These are phyloP conservation scores for Diplogelasinospora grovesii DNA, from an alignment of 495 filamentous ascomycete genomes.

Conservation along the genomic window DNA sequence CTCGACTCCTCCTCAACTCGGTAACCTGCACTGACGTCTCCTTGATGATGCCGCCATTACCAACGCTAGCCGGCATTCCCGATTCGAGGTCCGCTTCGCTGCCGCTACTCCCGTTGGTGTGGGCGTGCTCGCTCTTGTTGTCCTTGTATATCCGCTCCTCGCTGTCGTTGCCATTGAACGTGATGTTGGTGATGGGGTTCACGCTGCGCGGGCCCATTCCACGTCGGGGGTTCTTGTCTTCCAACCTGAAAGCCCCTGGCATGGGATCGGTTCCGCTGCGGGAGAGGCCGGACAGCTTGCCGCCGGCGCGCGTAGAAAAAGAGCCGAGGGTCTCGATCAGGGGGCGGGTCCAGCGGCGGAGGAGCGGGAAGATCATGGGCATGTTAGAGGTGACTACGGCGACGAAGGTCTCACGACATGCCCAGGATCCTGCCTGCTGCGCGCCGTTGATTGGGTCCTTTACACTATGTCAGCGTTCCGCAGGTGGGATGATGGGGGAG, in stretches of 20 bases:
- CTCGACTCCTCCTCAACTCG: constrained; percentile 6
- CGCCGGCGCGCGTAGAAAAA: constrained; percentile 14
- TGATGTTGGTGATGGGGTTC: constrained; percentile 42
- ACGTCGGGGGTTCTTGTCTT: constrained; percentile 36
- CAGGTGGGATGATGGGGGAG: not conserved
- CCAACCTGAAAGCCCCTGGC: constrained; percentile 19
- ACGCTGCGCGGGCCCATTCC: constrained; percentile 31
- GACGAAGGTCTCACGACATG: constrained; percentile 45
- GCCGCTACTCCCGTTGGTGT: not conserved
- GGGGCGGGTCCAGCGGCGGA: constrained; percentile 29
- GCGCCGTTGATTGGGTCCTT: constrained; percentile 41
- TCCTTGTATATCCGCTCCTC: constrained; percentile 41
- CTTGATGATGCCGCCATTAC: constrained; percentile 14
- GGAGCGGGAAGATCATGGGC: constrained; percentile 46
- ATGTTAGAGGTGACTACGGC: constrained; percentile 47
- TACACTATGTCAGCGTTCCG: not conserved
- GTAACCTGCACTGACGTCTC: constrained; percentile 18
- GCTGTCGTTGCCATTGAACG: constrained; percentile 44
- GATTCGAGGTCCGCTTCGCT: constrained; percentile 12
- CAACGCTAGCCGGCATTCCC: not conserved
- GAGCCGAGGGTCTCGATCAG: constrained; percentile 27
- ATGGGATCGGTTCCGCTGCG: constrained; percentile 11
- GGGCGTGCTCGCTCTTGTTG: not conserved
- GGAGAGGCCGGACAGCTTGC: constrained; percentile 20
- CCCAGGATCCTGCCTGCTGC: constrained; percentile 40